Evolutionary conservation across 2,329 filamentous ascomycete genomes (phyloP).

Genomic region (Cytospora leucostoma): DNA sequence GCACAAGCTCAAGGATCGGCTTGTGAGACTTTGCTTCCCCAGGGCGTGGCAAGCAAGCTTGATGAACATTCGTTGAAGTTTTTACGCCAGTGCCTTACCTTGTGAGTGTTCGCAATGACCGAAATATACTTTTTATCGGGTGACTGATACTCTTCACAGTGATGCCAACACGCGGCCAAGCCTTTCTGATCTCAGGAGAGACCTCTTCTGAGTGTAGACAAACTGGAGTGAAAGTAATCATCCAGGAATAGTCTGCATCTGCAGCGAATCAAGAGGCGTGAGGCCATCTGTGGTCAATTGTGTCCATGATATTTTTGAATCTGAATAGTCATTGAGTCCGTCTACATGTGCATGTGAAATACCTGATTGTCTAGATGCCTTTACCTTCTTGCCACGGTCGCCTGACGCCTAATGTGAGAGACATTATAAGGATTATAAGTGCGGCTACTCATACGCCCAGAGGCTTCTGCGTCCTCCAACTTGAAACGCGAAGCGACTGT

Average conservation of each 20-base stretch:
- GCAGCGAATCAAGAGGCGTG: not conserved
- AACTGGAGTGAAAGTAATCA: not conserved
- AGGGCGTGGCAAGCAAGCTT: not conserved
- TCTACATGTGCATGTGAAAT: no score
- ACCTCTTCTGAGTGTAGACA: not conserved
- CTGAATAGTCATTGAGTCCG: no score
- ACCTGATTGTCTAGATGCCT: no score
- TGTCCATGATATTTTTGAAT: no score
- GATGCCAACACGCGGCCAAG: conserved; percentile 1
- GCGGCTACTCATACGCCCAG: no score
- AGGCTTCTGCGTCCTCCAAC: no score
- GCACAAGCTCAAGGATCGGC: conserved; percentile 1
- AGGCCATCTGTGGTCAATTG: no score
- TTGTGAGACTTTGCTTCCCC: not conserved
- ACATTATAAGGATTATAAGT: no score
- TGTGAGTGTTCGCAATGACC: conserved; percentile 1
- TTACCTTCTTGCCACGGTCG: no score
- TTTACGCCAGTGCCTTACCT: conserved; percentile 17
- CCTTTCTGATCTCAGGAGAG: conserved; percentile 2
- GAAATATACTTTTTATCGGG: not conserved
- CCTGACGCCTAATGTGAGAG: no score
- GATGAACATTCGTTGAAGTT: conserved; percentile 6
- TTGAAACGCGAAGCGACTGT: no score
- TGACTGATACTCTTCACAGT: not conserved
- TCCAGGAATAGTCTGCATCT: not conserved